phyloP scores from a whole-genome alignment of 371 early-diverging fungal genomes.

The Mortierella sp. region DNA sequence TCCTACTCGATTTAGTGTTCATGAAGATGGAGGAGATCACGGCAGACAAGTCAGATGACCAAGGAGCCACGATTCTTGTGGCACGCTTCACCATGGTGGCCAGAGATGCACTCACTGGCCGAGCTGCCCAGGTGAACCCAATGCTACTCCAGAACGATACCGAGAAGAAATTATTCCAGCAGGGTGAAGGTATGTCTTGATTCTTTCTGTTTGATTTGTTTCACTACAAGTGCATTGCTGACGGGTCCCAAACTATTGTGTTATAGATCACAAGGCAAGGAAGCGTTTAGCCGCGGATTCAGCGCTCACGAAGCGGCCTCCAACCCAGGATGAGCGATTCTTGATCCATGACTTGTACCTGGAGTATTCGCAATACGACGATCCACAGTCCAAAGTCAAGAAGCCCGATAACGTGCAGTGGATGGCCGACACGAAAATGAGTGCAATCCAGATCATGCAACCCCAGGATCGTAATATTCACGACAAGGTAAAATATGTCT shows the following conservation, averaged over 20 bases:
- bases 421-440: constrained; percentile 85
- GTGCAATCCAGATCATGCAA: constrained; percentile 78
- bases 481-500: constrained; percentile 54
- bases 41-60: constrained; percentile 15
- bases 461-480: constrained; percentile 94
- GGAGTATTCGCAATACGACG: constrained; percentile 65
- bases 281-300: constrained; percentile 69
- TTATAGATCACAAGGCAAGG: constrained; percentile 69
- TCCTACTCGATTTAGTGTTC: constrained; percentile 59
- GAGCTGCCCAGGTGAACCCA: constrained; percentile 81
- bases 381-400: constrained; percentile 24
- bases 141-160: constrained; percentile 76
- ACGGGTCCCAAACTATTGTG: not conserved
- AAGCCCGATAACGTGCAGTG: constrained; percentile 73
- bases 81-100: constrained; percentile 96
- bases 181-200: constrained; percentile 75
- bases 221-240: not conserved
- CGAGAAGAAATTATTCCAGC: constrained; percentile 77
- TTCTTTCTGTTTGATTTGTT: too few relatives aligned
- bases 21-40: constrained; percentile 75
- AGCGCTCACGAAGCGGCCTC: constrained; percentile 77
- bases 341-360: constrained; percentile 86
- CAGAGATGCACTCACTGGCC: constrained; percentile 76
- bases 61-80: constrained; percentile 69
- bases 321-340: constrained; percentile 84